Evolutionary conservation across 441 rosid species (phyloP), one percentile per base, ranked within the genome.

Genomic region (Adansonia madagascariensis): DNA sequence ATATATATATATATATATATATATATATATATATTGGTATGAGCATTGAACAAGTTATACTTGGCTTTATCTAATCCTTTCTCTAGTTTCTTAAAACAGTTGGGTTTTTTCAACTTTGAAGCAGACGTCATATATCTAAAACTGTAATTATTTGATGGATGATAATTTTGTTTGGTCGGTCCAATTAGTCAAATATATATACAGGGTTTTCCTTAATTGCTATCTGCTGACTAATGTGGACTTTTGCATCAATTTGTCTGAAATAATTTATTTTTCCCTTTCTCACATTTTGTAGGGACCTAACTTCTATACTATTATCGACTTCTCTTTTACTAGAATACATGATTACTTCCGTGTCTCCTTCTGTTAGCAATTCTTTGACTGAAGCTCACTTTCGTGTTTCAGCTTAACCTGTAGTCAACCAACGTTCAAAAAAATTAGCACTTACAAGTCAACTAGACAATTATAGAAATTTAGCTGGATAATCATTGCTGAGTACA

Each of bases 81-180:
- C 46, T 2, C 1, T 11, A 17, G 24, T 17, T 55, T 59, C 63
- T 59, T 59, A 20, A 20, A 59, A 9, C 4, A 15, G 47, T 15
- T 64, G 12, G 20, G 17, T 35, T 35, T 35, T 35, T 35, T 35
- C 6, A 57, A 57, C 10, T 65, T 43, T 44, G 39, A 46, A 20
- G 35, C 9, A 10, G 27, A 18, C 57, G 5, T 52, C 18, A 65
- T 43, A 44, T 15, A 18, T 67, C 9, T 20, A 18, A 44, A 44
- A 18, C 5, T 18, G 53, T 44, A 20, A 11, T 67, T 22, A 44
- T 6, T 20, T 18, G 49, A 39, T 17, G 70, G 7, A 24, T 15
- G 74, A 50, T 52, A 52, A 50, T 24, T 52, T 70, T 3, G 53
- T 47, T 41, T 73, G 56, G 55, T 43, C 41, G 66, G 76, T 56